Evolutionary conservation across 305 asterid genomes (phyloP).

Genomic region (Fraxinus latifolia): DNA sequence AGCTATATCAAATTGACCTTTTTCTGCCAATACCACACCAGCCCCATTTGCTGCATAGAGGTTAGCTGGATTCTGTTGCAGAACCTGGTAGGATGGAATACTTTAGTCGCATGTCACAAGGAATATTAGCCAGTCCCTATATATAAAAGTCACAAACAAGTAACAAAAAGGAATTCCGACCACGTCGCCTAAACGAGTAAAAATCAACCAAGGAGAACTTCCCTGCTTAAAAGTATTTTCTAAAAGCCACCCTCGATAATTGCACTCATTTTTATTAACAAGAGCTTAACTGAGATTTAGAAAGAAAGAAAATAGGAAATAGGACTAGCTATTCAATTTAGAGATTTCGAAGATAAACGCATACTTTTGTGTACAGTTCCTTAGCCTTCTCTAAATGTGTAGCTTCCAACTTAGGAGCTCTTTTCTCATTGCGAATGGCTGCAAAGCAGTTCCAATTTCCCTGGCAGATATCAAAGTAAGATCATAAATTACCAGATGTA

Average conservation of each 20-base stretch:
- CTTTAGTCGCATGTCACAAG: conserved; percentile 21
- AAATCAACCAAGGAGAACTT: conserved; percentile 8
- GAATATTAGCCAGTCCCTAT: conserved; percentile 11
- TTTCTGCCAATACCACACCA: conserved; percentile 93
- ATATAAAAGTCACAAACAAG: conserved; percentile 11
- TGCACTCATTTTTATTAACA: conserved; percentile 5
- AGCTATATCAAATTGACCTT: conserved; percentile 92
- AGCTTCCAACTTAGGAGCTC: conserved; percentile 90
- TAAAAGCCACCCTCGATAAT: conserved; percentile 5
- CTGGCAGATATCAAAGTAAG: conserved; percentile 41
- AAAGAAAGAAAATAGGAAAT: background rate
- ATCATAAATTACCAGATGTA: conserved; percentile 26
- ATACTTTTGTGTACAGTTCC: conserved; percentile 91
- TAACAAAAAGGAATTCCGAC: background rate
- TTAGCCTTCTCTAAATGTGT: conserved; percentile 96
- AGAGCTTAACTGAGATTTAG: background rate
- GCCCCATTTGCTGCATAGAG: conserved; percentile 99
- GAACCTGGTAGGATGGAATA: conserved; percentile 60
- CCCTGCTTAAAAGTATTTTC: background rate
- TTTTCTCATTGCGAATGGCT: conserved; percentile 92
- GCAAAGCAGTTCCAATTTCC: conserved; percentile 99
- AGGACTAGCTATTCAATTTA: conserved; percentile 9
- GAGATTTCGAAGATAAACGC: conserved; percentile 10
- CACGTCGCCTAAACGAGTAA: conserved; percentile 4
- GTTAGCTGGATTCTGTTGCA: conserved; percentile 76